phyloP scores from a whole-genome alignment of 1,284 basidiomycete genomes.

The Ustilago curta region DNA sequence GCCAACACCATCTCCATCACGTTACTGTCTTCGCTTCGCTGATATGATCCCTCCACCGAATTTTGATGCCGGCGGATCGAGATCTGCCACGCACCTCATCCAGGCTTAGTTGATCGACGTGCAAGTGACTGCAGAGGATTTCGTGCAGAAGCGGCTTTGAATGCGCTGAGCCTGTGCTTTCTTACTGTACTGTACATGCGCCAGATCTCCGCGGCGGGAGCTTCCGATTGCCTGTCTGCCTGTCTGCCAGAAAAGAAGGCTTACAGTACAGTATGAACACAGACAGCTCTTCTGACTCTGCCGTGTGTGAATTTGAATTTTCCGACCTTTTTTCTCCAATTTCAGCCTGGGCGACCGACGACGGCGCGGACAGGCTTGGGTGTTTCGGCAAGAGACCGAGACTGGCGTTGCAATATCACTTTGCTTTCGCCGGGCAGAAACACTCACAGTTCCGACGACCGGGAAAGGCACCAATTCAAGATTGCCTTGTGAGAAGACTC shows the following conservation, averaged over 20 bases:
- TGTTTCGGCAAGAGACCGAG: conserved; percentile 19
- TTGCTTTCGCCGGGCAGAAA: too few species aligned
- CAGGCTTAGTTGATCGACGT: neutral
- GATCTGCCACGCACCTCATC: neutral
- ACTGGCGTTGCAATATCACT: neutral
- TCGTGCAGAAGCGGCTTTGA: neutral
- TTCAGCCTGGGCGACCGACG: neutral
- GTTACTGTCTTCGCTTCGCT: conserved; percentile 1
- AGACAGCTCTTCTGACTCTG: neutral
- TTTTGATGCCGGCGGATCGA: neutral
- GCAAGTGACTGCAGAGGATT: neutral
- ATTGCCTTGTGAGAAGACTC: neutral
- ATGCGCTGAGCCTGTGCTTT: neutral
- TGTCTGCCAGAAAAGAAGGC: neutral
- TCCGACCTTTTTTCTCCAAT: neutral
- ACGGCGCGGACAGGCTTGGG: too few species aligned
- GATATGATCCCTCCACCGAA: neutral
- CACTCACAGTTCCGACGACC: conserved; percentile 1
- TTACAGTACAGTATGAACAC: neutral
- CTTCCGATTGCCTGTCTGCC: conserved; percentile 7
- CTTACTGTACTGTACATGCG: neutral
- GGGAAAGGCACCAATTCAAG: conserved; percentile 15
- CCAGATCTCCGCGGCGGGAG: conserved; percentile 22
- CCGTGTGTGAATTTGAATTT: conserved; percentile 8
- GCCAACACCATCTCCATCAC: neutral